Conservation (phyloP, 2,329 filamentous ascomycete genomes). For the Anthostomella pinea region DNA sequence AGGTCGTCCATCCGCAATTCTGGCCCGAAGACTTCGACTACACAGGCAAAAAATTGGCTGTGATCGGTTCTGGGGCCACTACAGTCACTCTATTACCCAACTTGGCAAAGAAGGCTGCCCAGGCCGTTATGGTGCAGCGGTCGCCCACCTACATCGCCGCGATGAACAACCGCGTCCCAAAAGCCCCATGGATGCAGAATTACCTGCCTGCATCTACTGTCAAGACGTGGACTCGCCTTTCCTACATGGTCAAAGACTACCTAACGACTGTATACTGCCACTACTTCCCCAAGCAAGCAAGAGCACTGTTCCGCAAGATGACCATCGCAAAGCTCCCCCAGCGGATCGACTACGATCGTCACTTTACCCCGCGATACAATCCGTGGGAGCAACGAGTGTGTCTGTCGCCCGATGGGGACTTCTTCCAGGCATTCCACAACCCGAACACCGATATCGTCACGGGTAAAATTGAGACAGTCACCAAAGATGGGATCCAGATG, state of each 20-base stretch:
- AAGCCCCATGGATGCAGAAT: conserved; percentile 9
- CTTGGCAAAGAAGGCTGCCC: conserved; percentile 60
- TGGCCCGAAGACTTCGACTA: conserved; percentile 71
- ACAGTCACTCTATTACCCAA: conserved; percentile 73
- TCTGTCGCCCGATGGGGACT: conserved; percentile 46
- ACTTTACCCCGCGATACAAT: conserved; percentile 54
- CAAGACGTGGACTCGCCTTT: conserved; percentile 7
- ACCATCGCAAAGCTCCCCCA: conserved; percentile 47
- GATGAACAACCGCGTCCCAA: conserved; percentile 49
- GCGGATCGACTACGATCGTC: conserved; percentile 46
- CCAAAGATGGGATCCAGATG: conserved; percentile 42
- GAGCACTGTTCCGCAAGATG: conserved; percentile 39
- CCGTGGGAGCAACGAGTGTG: conserved; percentile 71
- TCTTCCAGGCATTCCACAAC: conserved; percentile 41
- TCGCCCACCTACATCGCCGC: conserved; percentile 64
- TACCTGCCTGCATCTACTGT: conserved; percentile 6
- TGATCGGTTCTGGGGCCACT: conserved; percentile 78
- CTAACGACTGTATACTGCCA: conserved; percentile 40
- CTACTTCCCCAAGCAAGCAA: conserved; percentile 44
- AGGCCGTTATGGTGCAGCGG: conserved; percentile 78
- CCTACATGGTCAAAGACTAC: conserved; percentile 4
- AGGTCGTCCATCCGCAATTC: conserved; percentile 64
- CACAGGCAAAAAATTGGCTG: conserved; percentile 62
- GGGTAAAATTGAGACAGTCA: conserved; percentile 44
- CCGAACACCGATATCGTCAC: conserved; percentile 38